phyloP scores from a whole-genome alignment of 139 green algal genomes.

The Eudorina sp. region DNA sequence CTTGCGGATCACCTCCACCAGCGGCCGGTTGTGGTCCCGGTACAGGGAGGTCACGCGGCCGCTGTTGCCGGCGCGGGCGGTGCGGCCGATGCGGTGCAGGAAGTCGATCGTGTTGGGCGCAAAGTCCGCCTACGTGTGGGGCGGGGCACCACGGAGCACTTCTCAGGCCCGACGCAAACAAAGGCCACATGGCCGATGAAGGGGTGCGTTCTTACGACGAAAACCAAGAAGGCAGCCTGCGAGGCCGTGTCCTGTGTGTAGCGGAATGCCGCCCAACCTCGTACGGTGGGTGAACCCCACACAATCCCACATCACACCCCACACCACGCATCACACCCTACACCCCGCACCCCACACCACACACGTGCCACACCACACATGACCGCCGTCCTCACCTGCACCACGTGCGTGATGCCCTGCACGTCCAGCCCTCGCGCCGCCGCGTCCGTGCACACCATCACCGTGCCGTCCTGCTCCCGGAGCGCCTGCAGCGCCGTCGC shows the following conservation, averaged over 20 bases:
- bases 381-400: constrained; percentile 61
- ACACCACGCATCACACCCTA: too few relatives aligned
- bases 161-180: too few relatives aligned
- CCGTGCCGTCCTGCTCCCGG: constrained; percentile 35
- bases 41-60: constrained; percentile 92
- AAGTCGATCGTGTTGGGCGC: constrained; percentile 94
- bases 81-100: constrained; percentile 91
- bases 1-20: constrained; percentile 81
- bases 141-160: too few relatives aligned
- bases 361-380: too few relatives aligned
- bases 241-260: too few relatives aligned
- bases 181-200: too few relatives aligned
- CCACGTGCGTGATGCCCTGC: constrained; percentile 81
- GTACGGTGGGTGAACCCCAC: too few relatives aligned
- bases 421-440: constrained; percentile 94
- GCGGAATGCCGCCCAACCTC: too few relatives aligned
- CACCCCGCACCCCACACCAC: background rate
- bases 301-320: too few relatives aligned
- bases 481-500: constrained; percentile 63
- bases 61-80: constrained; percentile 77
- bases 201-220: too few relatives aligned
- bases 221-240: too few relatives aligned
- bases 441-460: constrained; percentile 96
- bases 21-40: constrained; percentile 33
- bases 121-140: constrained; percentile 96